Evolutionary conservation across 1,284 basidiomycete species (phyloP).

Genomic region (Lentinus polychrous): DNA sequence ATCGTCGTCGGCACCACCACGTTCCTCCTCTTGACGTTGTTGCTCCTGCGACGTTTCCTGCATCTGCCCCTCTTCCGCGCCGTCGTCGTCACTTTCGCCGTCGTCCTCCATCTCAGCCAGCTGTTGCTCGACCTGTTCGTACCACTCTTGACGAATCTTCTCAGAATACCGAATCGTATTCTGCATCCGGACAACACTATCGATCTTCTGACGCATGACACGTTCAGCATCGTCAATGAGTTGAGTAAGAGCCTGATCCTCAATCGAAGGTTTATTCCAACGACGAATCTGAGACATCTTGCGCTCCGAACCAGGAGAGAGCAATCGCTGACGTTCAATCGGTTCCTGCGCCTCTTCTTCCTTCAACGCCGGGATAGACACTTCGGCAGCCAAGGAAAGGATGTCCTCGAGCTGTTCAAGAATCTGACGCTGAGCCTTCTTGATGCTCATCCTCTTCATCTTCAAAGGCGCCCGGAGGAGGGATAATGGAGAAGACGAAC

Average conservation of each 20-base stretch:
- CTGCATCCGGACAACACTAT: constrained; percentile 93
- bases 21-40: constrained; percentile 18
- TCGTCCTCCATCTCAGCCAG: constrained; percentile 57
- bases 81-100: constrained; percentile 34
- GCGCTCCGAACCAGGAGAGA: constrained; percentile 82
- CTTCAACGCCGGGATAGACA: constrained; percentile 84
- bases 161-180: constrained; percentile 98
- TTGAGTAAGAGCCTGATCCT: constrained; percentile 79
- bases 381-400: constrained; percentile 71
- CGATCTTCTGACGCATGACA: constrained; percentile 89
- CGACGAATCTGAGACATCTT: constrained; percentile 75
- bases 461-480: constrained; percentile 56
- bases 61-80: constrained; percentile 32
- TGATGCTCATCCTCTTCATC: constrained; percentile 74
- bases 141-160: constrained; percentile 97
- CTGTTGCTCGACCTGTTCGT: constrained; percentile 74
- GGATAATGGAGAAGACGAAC: constrained; percentile 63
- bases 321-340: constrained; percentile 86
- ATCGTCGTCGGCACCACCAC: constrained; percentile 33
- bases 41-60: constrained; percentile 20
- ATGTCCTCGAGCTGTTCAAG: constrained; percentile 85
- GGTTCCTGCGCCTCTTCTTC: constrained; percentile 89
- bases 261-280: constrained; percentile 81
- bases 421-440: constrained; percentile 75
- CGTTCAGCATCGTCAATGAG: constrained; percentile 84